Conservation (phyloP, 768 basidiomycete species). For the Tremella mesenterica region DNA sequence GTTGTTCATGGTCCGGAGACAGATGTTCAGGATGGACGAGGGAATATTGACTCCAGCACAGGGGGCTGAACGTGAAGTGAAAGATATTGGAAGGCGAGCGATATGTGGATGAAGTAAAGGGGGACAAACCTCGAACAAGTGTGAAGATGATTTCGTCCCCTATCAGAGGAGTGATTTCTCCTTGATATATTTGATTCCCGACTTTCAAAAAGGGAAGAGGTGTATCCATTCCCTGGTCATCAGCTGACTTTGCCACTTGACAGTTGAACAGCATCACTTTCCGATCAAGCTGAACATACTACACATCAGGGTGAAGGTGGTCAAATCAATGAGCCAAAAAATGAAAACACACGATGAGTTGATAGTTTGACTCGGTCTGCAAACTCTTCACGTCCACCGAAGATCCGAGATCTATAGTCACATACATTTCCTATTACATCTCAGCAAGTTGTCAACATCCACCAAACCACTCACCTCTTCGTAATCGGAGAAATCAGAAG, state of each 20-base stretch:
- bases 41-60: too few species aligned
- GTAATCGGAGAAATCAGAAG: conserved; percentile 54
- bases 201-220: conserved; percentile 56
- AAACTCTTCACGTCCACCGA: conserved; percentile 25
- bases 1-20: too few species aligned
- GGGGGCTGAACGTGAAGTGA: background rate
- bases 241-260: background rate
- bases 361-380: conserved; percentile 39
- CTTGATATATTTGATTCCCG: conserved; percentile 30
- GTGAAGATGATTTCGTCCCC: conserved; percentile 38
- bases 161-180: conserved; percentile 24
- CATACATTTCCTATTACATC: conserved; percentile 63
- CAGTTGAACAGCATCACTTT: background rate
- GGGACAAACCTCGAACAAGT: conserved; percentile 18
- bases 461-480: conserved; percentile 53
- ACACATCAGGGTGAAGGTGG: too few species aligned
- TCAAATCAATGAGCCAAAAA: conserved; percentile 2
- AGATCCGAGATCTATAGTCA: conserved; percentile 63
- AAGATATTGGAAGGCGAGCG: background rate
- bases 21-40: too few species aligned
- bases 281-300: too few species aligned
- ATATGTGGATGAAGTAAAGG: background rate
- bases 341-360: conserved; percentile 22
- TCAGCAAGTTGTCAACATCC: conserved; percentile 37
- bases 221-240: conserved; percentile 50